A percentile compares a stretch with the other conserved stretches of the same genome.
Evolutionary conservation across 257 asterid species (phyloP).

Genomic region (Verbena officinalis): DNA sequence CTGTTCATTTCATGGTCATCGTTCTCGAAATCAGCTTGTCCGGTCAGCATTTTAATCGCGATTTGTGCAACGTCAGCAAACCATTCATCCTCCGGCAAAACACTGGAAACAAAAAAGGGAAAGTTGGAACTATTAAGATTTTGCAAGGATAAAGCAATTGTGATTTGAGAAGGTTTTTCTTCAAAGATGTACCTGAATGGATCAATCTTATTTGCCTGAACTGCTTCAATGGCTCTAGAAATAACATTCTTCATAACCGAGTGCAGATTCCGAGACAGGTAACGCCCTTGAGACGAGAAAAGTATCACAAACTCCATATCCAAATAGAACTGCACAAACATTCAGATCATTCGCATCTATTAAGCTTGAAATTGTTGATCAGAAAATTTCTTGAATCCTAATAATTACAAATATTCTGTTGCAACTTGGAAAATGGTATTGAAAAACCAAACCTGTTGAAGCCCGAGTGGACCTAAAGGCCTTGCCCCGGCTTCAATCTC

Average conservation of each 20-base stretch:
- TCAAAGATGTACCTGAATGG: constrained; percentile 63
- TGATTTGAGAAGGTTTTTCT: background rate
- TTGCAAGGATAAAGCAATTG: background rate
- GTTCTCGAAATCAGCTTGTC: constrained; percentile 62
- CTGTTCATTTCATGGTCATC: constrained; percentile 54
- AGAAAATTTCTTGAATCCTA: background rate
- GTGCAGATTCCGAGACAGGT: constrained; percentile 81
- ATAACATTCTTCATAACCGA: constrained; percentile 91
- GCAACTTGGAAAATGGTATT: background rate
- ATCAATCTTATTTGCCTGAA: constrained; percentile 73
- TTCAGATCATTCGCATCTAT: background rate
- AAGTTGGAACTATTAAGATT: background rate
- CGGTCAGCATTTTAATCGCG: constrained; percentile 76
- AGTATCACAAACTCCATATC: constrained; percentile 98
- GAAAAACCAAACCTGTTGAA: constrained; percentile 68
- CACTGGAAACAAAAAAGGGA: constrained; percentile 36
- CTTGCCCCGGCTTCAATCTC: constrained; percentile 73
- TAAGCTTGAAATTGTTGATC: background rate
- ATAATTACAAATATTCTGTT: background rate
- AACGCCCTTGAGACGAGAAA: constrained; percentile 89
- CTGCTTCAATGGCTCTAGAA: constrained; percentile 85
- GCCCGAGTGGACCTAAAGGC: constrained; percentile 83
- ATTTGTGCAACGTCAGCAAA: constrained; percentile 91
- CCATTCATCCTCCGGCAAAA: constrained; percentile 92
- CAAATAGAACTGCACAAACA: constrained; percentile 69